Evolutionary conservation across 345 rosid genomes (phyloP).

Genomic region (Alliaria petiolata): DNA sequence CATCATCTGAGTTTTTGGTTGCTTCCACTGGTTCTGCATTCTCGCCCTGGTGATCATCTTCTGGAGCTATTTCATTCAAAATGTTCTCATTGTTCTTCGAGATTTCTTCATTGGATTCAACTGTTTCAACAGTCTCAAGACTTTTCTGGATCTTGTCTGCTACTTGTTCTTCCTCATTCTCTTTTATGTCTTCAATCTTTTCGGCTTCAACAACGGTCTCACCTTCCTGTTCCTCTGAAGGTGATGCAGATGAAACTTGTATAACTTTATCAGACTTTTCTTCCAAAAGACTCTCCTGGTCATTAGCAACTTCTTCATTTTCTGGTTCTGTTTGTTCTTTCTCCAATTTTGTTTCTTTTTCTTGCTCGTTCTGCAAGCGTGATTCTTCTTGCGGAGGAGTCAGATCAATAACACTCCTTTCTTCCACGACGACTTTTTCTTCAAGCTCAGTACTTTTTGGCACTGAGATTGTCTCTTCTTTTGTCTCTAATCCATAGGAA

Average conservation of each 20-base stretch:
- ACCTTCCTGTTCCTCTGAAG: conserved; percentile 1
- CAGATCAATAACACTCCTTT: neutral
- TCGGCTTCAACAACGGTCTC: conserved; percentile 6
- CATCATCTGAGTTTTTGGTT: neutral
- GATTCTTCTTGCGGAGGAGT: conserved; percentile 1
- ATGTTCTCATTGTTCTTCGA: neutral
- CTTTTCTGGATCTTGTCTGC: neutral
- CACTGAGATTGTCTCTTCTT: conserved; percentile 4
- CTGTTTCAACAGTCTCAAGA: neutral
- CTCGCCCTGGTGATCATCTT: neutral
- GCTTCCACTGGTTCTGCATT: neutral
- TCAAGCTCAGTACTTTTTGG: neutral
- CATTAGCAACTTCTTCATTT: neutral
- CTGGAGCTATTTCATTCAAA: conserved; percentile 1
- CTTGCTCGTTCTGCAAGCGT: neutral
- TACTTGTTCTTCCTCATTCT: conserved; percentile 6
- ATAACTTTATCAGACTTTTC: neutral
- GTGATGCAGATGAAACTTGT: conserved; percentile 4
- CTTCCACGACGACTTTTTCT: neutral
- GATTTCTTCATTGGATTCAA: neutral
- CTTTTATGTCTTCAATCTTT: conserved; percentile 2
- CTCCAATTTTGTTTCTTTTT: neutral
- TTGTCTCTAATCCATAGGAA: neutral
- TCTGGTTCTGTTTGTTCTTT: conserved; percentile 1
- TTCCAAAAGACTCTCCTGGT: neutral